Percentiles rank a stretch among this genome's conserved stretches.
Evolutionary conservation across 2,329 filamentous ascomycete genomes (phyloP).

Genomic region (Xylaria sp.): DNA sequence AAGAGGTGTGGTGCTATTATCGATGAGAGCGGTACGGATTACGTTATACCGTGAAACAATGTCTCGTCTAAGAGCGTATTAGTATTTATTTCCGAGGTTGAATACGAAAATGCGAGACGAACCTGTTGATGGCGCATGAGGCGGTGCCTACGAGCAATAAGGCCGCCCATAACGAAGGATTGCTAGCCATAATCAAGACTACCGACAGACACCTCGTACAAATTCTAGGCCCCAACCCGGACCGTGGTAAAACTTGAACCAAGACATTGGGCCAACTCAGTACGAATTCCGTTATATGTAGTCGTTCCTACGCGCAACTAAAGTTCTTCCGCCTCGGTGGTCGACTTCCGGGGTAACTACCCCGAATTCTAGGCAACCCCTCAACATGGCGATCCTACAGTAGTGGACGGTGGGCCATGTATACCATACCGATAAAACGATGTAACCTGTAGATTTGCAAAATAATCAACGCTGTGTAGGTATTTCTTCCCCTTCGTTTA

Average conservation of each 20-base stretch:
- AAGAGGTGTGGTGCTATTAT: constrained; percentile 46
- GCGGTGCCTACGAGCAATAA: constrained; percentile 17
- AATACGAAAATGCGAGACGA: not conserved
- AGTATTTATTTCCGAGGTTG: not conserved
- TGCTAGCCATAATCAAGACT: constrained; percentile 6
- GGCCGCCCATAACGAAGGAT: not conserved
- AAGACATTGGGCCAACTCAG: not conserved
- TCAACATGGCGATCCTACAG: constrained; percentile 7
- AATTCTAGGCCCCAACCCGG: not conserved
- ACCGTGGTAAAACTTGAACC: not conserved
- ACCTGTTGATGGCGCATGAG: constrained; percentile 35
- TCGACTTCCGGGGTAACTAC: constrained; percentile 34
- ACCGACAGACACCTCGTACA: not conserved
- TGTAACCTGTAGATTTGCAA: constrained; percentile 12
- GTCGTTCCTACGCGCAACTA: not conserved
- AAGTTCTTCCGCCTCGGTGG: constrained; percentile 25
- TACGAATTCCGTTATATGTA: constrained; percentile 2
- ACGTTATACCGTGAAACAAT: constrained; percentile 45
- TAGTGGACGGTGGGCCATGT: not conserved
- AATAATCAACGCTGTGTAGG: constrained; percentile 17
- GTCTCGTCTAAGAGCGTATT: constrained; percentile 31
- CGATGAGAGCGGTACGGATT: constrained; percentile 41
- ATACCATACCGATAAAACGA: too few relatives aligned
- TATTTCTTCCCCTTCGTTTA: constrained; percentile 8
- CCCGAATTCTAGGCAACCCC: constrained; percentile 33